phyloP scores from a whole-genome alignment of 2,329 filamentous ascomycete species.

The Colletotrichum echinochloae region DNA sequence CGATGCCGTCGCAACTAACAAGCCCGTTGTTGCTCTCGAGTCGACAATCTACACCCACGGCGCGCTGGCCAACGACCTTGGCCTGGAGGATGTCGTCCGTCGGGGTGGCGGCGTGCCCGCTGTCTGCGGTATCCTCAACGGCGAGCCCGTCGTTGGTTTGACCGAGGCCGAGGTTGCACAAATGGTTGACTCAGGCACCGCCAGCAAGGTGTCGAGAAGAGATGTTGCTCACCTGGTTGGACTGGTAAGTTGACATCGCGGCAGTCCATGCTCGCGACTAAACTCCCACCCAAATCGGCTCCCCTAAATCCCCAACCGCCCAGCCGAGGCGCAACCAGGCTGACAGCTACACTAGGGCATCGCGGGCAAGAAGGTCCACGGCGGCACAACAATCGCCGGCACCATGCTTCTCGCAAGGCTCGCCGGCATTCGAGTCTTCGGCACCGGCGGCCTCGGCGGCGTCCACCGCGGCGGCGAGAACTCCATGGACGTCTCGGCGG shows the following conservation, averaged over 20 bases:
- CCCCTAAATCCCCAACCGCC: neutral
- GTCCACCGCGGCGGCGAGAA: constrained; percentile 90
- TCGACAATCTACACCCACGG: constrained; percentile 98
- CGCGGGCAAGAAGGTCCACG: constrained; percentile 77
- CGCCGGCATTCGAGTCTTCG: constrained; percentile 92
- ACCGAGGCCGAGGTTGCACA: constrained; percentile 76
- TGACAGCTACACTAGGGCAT: constrained; percentile 61
- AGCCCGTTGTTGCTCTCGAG: constrained; percentile 92
- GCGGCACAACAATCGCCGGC: constrained; percentile 92
- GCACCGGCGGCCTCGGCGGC: constrained; percentile 92
- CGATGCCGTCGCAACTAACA: constrained; percentile 78
- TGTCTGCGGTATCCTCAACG: constrained; percentile 88
- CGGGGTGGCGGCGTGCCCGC: constrained; percentile 86
- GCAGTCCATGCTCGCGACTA: constrained; percentile 1
- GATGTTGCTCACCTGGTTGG: constrained; percentile 88
- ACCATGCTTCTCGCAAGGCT: constrained; percentile 91
- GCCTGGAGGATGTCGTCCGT: constrained; percentile 85
- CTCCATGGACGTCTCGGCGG: constrained; percentile 93
- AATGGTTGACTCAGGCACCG: constrained; percentile 74
- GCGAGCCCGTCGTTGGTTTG: constrained; percentile 85
- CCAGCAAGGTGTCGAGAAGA: constrained; percentile 86
- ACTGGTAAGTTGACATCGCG: constrained; percentile 64
- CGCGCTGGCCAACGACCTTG: constrained; percentile 76
- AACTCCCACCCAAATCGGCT: neutral
- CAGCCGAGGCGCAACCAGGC: constrained; percentile 21